These are phyloP conservation scores for Mucor ambiguus DNA, from an alignment of 371 early-diverging fungal species.

Conservation along the genomic window DNA sequence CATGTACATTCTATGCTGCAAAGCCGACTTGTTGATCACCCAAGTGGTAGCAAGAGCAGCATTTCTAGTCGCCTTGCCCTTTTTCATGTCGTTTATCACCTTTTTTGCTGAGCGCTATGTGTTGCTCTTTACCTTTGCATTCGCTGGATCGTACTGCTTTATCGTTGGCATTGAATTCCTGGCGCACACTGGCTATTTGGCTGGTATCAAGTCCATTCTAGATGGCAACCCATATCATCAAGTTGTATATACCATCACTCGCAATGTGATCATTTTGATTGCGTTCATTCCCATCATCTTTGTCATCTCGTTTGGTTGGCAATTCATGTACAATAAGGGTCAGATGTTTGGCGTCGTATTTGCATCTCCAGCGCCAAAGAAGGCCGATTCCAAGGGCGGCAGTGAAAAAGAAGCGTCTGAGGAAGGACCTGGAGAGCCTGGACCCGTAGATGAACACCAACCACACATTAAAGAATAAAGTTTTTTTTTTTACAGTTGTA, in stretches of 20 bases:
- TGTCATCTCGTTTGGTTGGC: constrained; percentile 24
- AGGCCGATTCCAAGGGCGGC: not conserved
- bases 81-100: constrained; percentile 23
- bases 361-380: not conserved
- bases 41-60: constrained; percentile 18
- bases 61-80: constrained; percentile 16
- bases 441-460: constrained; percentile 6
- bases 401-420: not conserved
- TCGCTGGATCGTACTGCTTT: constrained; percentile 35
- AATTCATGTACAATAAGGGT: constrained; percentile 19
- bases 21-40: constrained; percentile 16
- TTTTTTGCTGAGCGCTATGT: constrained; percentile 25
- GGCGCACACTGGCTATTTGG: constrained; percentile 28
- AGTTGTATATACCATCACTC: constrained; percentile 17
- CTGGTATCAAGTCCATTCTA: constrained; percentile 23
- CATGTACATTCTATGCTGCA: constrained; percentile 25
- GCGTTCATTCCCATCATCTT: constrained; percentile 18
- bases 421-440: constrained; percentile 16
- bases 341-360: constrained; percentile 25
- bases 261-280: constrained; percentile 20
- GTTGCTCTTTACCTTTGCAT: constrained; percentile 31
- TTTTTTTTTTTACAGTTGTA: not conserved
- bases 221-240: constrained; percentile 24
- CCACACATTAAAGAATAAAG: constrained; percentile 15
- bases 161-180: constrained; percentile 37